Evolutionary conservation across 2,329 filamentous ascomycete genomes (phyloP).

Genomic region (Thyridium curvatum): DNA sequence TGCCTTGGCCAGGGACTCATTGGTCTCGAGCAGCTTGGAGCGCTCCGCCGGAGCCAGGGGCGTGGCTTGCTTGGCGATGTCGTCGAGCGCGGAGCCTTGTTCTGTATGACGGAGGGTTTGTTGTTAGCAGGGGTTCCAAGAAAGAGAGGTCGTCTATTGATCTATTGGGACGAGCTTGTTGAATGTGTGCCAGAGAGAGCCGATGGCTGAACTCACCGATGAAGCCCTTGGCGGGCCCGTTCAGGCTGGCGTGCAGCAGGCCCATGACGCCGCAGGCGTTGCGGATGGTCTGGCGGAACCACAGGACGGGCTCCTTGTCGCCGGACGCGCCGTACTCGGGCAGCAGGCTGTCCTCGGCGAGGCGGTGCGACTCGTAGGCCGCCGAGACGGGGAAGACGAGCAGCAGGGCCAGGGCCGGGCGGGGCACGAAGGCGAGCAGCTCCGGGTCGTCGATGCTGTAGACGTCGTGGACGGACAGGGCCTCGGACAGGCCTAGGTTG

Average conservation of each 20-base stretch:
- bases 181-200: not conserved
- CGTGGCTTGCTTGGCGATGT: constrained; percentile 63
- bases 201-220: constrained; percentile 47
- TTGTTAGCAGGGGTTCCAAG: too few relatives aligned
- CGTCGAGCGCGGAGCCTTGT: constrained; percentile 49
- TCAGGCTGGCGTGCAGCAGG: constrained; percentile 73
- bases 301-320: constrained; percentile 68
- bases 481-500: constrained; percentile 74
- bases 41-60: constrained; percentile 61
- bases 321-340: constrained; percentile 64
- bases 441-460: constrained; percentile 84
- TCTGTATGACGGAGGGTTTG: too few relatives aligned
- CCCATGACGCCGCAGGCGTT: constrained; percentile 93
- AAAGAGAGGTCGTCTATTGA: too few relatives aligned
- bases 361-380: constrained; percentile 71
- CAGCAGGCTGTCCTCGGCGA: constrained; percentile 62
- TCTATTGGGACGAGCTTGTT: too few relatives aligned
- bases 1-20: constrained; percentile 66
- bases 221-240: constrained; percentile 62
- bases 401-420: constrained; percentile 80
- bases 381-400: constrained; percentile 84
- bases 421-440: constrained; percentile 79
- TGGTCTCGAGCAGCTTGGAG: constrained; percentile 70
- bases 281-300: constrained; percentile 92
- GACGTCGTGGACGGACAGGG: constrained; percentile 80